Evolutionary conservation across 306 rosid genomes (phyloP), one percentile per base, ranked within the genome.

Genomic region (Cucurbita ficifolia): DNA sequence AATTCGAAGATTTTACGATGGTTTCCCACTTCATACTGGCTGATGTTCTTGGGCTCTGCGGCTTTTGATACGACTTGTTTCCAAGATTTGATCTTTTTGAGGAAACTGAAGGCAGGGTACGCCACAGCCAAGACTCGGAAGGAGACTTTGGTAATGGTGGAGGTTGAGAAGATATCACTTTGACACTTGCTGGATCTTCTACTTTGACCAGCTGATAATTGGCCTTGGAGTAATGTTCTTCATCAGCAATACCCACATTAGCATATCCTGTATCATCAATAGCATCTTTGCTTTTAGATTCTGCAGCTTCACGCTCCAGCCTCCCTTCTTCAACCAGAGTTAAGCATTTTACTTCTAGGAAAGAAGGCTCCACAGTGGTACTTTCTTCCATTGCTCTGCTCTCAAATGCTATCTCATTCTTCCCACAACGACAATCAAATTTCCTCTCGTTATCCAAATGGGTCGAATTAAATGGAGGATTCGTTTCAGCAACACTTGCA

Each of bases 101-200:
- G 38, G 96, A 75, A 77, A 80, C 56, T 22, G 88, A 82, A 74
- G 98, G 88, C 59, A 89, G 80, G 14, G 96, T 84, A 10, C 88
- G 89, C 92, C 92, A 88, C 59, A 94, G 97, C 99, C 97, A 94
- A 46, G 99, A 94, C 78, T 94, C 96, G 0, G 97, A 86, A 58
- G 99, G 99, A 11, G 99, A 91, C 83, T 82, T 94, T 18, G 97
- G 99, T 72, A 91, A 76, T 24, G 99, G 96, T 46, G 91, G 99
- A 7, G 88, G 88, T 64, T 76, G 87, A 76, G 82, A 81, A 82
- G 89, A 80, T 58, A 50, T n/a, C 69, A 50, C 16, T 51, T 60
- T 59, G 12, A 38, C 57, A 56, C 73, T 81, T 79, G 53, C 82
- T 58, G 74, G 79, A 72, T 39, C 82, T 3, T 43, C 79, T 33